Conservation (phyloP, 768 basidiomycete species). For the Lactarius hengduanensis region DNA sequence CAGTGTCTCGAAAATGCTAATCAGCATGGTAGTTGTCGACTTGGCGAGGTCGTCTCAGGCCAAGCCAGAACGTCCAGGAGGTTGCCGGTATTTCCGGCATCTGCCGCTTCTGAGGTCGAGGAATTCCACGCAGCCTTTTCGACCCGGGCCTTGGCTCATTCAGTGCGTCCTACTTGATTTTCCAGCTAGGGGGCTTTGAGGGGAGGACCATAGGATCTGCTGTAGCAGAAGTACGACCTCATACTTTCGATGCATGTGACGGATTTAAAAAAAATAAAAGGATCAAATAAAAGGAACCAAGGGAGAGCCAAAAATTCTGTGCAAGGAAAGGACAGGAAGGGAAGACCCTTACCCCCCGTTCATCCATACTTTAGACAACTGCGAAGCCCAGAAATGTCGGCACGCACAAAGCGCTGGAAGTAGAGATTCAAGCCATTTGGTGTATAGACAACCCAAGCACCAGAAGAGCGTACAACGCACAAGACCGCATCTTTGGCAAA, state of each 20-base stretch:
- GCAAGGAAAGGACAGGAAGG: background rate
- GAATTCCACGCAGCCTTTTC: background rate
- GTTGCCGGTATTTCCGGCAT: background rate
- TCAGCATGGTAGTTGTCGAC: no score
- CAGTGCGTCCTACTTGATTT: background rate
- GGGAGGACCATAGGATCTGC: no score
- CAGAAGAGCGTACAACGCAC: background rate
- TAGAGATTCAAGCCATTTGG: no score
- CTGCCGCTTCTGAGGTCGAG: background rate
- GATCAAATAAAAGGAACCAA: background rate
- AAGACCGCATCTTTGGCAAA: background rate
- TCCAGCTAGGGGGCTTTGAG: background rate
- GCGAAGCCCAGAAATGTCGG: slow-evolving; percentile 36
- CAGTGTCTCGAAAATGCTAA: background rate
- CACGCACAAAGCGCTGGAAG: no score
- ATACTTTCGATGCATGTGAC: no score
- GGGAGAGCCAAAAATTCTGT: background rate
- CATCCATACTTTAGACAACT: background rate
- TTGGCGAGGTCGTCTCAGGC: background rate
- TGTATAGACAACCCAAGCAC: background rate
- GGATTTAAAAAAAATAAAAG: no score
- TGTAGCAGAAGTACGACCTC: background rate
- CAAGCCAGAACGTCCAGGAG: background rate
- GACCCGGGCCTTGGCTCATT: background rate
- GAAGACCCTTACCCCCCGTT: background rate